Conservation (phyloP, 2,329 filamentous ascomycete species). For the Mariannaea elegans region DNA sequence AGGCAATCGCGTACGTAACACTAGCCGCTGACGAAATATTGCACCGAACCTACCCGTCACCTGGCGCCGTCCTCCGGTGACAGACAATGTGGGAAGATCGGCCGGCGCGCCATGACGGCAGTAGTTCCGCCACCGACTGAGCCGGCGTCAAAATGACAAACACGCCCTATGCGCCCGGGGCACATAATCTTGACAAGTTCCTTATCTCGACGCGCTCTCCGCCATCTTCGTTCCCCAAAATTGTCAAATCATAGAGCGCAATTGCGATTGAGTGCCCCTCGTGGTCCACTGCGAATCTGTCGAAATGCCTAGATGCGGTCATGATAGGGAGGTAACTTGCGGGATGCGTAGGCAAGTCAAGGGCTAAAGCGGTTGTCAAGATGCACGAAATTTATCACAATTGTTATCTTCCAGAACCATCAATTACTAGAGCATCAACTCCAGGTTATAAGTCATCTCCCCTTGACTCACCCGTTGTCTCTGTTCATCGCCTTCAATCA, state of each 20-base stretch:
- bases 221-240: background rate
- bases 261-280: too few species aligned
- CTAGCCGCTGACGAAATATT: too few species aligned
- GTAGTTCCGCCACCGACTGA: conserved; percentile 11
- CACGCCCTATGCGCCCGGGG: conserved; percentile 3
- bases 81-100: background rate
- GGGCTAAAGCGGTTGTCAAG: too few species aligned
- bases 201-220: background rate
- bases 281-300: too few species aligned
- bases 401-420: too few species aligned
- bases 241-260: background rate
- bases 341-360: too few species aligned
- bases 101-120: conserved; percentile 1
- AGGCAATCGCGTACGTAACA: too few species aligned
- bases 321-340: too few species aligned
- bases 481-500: background rate
- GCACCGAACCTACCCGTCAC: too few species aligned
- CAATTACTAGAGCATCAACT: too few species aligned
- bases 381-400: too few species aligned
- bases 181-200: background rate
- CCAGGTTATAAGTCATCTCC: background rate
- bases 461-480: background rate
- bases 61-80: conserved; percentile 2
- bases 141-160: conserved; percentile 13
- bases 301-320: too few species aligned